These are phyloP conservation scores for Geotrichum ghanense DNA, from an alignment of 805 yeast species.

Conservation along the genomic window DNA sequence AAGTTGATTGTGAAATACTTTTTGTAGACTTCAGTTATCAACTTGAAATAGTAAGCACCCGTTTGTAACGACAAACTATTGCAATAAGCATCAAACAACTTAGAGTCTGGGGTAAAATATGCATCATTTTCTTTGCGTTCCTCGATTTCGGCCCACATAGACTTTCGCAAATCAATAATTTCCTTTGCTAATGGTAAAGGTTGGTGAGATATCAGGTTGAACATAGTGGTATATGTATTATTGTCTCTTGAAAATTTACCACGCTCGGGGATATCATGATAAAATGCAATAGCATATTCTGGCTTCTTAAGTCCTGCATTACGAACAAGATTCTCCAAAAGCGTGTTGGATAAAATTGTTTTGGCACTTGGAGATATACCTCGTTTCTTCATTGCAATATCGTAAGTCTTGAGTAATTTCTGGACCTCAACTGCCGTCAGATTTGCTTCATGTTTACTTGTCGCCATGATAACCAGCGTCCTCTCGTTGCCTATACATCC, in stretches of 20 bases:
- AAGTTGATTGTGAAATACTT: not conserved
- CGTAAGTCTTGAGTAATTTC: not conserved
- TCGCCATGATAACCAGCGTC: not conserved
- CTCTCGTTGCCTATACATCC: conserved; percentile 9
- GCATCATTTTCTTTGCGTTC: not conserved
- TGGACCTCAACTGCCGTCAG: not conserved
- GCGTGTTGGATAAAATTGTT: not conserved
- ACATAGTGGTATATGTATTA: not conserved
- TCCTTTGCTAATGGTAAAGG: not conserved
- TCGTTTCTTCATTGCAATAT: not conserved
- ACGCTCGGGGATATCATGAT: not conserved
- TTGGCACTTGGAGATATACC: not conserved
- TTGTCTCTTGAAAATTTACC: not conserved
- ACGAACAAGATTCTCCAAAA: not conserved
- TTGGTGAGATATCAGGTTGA: not conserved
- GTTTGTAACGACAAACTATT: not conserved
- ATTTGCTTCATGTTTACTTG: not conserved
- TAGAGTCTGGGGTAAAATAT: not conserved
- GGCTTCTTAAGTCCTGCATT: not conserved
- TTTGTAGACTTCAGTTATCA: not conserved
- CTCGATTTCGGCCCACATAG: not conserved
- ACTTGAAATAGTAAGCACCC: not conserved
- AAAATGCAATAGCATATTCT: not conserved
- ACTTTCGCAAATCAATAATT: not conserved
- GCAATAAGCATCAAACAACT: not conserved